Base-by-base conservation (phyloP, 2,329 filamentous ascomycete genomes). In the Dendrostoma leiphaemia region DNA sequence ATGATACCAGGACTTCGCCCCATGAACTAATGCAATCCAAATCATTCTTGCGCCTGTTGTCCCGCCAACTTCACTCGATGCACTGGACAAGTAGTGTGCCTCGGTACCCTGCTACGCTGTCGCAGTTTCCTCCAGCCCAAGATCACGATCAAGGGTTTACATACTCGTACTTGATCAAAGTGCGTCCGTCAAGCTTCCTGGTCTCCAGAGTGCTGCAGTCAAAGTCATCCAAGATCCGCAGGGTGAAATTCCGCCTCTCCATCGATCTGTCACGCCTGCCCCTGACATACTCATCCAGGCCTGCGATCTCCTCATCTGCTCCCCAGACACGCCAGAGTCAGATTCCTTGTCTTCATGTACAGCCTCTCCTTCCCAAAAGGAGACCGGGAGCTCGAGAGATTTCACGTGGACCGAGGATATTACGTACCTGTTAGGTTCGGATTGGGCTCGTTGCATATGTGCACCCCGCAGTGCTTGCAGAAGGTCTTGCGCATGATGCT, bases 381-480 rank as follows among this genome's bases (percentile, higher is more conserved):
- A n/a, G n/a, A n/a, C n/a, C n/a, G n/a, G n/a, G n/a, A n/a, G n/a
- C n/a, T n/a, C n/a, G n/a, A 23, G 19, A 47, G 4, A 23, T 3
- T 7, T 15, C n/a, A 19, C 28, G n/a, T n/a, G n/a, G n/a, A n/a
- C n/a, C n/a, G n/a, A n/a, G n/a, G n/a, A 5, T 13, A 12, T 4
- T n/a, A 17, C 55, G 43, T 43, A 9, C 71, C 69, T 1, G 67
- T 66, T 17, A 70, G 21, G n/a, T n/a, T n/a, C 2, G 64, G 38
- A 9, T 57, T 60, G 3, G 50, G 24, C 9, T 64, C 53, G 56
- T 74, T 75, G 41, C 64, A 66, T 37, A 81, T 21, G n/a, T 64
- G 61, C 19, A 79, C 70, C 53, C 76, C 77, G 59, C 79, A 82
- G 10, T 51, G 70, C 60, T 70, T 72, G 68, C 79, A 82, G 57